Evolutionary conservation across 2,329 filamentous ascomycete genomes (phyloP).

Genomic region (Chrysosporium keratinophilum): DNA sequence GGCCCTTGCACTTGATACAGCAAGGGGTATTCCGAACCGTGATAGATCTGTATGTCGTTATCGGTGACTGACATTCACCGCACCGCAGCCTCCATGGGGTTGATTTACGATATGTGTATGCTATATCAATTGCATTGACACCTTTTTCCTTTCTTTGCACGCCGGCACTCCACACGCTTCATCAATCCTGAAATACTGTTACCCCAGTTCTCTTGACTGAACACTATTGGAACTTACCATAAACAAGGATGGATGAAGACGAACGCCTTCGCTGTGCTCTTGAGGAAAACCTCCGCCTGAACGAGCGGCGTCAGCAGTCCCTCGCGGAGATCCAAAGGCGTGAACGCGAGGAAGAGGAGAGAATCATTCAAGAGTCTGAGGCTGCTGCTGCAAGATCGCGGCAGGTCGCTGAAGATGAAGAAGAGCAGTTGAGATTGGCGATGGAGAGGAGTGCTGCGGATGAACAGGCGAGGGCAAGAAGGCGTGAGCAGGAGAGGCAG

Average conservation of each 20-base stretch:
- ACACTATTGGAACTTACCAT: neutral
- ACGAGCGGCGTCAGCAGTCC: constrained; percentile 10
- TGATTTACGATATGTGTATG: neutral
- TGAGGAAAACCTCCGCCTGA: constrained; percentile 12
- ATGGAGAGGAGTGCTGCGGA: constrained; percentile 13
- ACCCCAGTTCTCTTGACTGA: too few relatives aligned
- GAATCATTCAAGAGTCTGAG: constrained; percentile 7
- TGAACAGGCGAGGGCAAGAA: constrained; percentile 4
- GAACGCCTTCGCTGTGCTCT: constrained; percentile 14
- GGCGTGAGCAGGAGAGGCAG: constrained; percentile 6
- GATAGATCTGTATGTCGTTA: neutral
- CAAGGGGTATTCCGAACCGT: neutral
- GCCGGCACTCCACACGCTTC: too few relatives aligned
- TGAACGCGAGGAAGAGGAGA: constrained; percentile 3
- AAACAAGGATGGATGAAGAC: constrained; percentile 10
- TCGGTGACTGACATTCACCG: neutral
- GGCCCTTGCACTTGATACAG: neutral
- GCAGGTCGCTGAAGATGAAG: constrained; percentile 5
- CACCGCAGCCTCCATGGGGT: neutral
- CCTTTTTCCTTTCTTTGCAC: neutral
- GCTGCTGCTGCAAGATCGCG: constrained; percentile 3
- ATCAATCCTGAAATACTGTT: too few relatives aligned
- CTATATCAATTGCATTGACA: neutral
- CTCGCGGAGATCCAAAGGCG: neutral
- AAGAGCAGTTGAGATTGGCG: neutral